Percentiles rank a stretch among this genome's conserved stretches.
Conservation (phyloP, 2,329 filamentous ascomycete genomes). For the Fusarium brevicatenulatum region DNA sequence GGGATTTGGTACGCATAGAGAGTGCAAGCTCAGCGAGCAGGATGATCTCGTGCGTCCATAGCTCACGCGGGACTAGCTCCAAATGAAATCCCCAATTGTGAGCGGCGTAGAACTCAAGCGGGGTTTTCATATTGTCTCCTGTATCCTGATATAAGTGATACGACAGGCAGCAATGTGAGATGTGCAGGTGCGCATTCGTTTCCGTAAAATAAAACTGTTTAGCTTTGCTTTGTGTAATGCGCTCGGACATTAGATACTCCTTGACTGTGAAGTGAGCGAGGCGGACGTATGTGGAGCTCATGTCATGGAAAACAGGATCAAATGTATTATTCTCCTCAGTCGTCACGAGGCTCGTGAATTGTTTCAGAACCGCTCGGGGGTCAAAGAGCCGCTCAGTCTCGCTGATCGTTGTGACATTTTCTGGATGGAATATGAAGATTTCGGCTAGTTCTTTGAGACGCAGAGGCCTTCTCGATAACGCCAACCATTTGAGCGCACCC, state of each 20-base stretch:
- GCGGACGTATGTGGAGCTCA: neutral
- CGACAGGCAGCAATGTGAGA: accelerated
- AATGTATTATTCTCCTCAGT: no score
- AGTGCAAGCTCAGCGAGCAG: accelerated
- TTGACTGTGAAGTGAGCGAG: neutral
- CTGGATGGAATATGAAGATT: neutral
- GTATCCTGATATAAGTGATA: neutral
- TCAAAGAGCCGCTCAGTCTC: accelerated
- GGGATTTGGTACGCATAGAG: accelerated
- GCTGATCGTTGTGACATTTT: accelerated
- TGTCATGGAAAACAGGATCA: no score
- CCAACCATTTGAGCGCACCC: neutral
- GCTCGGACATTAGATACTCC: neutral
- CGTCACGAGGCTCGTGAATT: neutral
- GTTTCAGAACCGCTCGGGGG: neutral
- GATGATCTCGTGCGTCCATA: accelerated
- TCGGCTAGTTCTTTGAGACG: accelerated
- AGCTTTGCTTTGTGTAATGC: accelerated
- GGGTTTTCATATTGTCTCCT: no score
- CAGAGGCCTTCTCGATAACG: neutral
- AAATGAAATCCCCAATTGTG: accelerated
- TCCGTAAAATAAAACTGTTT: accelerated
- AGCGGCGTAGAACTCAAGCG: no score
- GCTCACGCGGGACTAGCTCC: accelerated
- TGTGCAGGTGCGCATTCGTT: accelerated